Evolutionary conservation across 139 green algal species (phyloP).

Genomic region (Edaphochlamys debaryana): DNA sequence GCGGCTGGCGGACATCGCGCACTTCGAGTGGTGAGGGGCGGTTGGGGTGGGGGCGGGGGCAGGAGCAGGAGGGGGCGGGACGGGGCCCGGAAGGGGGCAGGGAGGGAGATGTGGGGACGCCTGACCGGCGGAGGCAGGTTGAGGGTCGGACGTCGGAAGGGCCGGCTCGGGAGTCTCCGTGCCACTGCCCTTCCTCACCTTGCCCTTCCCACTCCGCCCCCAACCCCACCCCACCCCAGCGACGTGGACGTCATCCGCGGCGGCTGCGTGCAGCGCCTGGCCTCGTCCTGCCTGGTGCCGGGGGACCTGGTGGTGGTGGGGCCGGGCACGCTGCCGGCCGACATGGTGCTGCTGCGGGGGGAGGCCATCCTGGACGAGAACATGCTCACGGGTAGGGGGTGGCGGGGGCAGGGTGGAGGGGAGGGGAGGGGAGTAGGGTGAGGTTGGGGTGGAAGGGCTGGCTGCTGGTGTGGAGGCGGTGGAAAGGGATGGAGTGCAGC

Average conservation of each 20-base stretch:
- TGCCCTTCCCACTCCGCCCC: not conserved
- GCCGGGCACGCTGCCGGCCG: conserved; percentile 59
- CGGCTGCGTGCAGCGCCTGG: conserved; percentile 40
- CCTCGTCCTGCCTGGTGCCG: conserved; percentile 56
- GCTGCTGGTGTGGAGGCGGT: too few species aligned
- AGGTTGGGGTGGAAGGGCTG: too few species aligned
- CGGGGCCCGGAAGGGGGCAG: too few species aligned
- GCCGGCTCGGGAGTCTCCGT: too few species aligned
- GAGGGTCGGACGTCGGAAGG: too few species aligned
- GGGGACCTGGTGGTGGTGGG: conserved; percentile 72
- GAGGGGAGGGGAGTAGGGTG: too few species aligned
- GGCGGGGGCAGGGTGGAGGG: not conserved
- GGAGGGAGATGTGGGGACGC: too few species aligned
- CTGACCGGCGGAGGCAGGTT: too few species aligned
- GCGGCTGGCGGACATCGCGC: conserved; percentile 59
- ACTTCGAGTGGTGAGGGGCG: conserved; percentile 38
- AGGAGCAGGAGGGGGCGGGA: too few species aligned
- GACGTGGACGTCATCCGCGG: conserved; percentile 54
- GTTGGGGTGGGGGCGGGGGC: not conserved
- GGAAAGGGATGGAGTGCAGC: too few species aligned
- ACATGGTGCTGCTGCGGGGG: conserved; percentile 70
- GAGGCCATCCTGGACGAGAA: conserved; percentile 80
- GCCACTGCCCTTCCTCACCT: not conserved
- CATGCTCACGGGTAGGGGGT: conserved; percentile 68
- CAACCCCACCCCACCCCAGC: conserved; percentile 31